Conservation (phyloP, 2,329 filamentous ascomycete genomes). For the Ceratocystis lukuohia region DNA sequence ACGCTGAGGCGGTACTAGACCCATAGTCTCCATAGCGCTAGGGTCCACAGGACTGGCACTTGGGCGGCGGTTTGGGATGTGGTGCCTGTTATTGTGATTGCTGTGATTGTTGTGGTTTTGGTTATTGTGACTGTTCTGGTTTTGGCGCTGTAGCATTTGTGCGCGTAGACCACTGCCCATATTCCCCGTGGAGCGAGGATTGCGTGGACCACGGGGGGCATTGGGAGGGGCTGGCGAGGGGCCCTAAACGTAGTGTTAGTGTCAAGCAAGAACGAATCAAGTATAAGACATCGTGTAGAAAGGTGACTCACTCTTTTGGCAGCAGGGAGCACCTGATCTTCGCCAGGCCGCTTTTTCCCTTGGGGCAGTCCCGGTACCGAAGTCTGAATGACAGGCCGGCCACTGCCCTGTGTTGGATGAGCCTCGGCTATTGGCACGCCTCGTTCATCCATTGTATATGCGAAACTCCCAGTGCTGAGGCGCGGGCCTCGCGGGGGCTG, state of each 20-base stretch:
- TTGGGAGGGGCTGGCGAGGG: constrained; percentile 1
- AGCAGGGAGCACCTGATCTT: constrained; percentile 26
- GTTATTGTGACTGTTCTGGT: not conserved
- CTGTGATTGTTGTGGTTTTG: not conserved
- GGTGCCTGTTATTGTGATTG: not conserved
- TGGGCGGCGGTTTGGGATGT: not conserved
- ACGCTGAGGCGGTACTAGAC: constrained; percentile 34
- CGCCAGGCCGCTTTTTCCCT: constrained; percentile 33
- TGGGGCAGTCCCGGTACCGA: constrained; percentile 23
- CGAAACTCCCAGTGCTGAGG: not conserved
- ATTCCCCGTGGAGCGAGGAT: not conserved
- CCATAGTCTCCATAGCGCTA: constrained; percentile 40
- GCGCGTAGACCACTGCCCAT: constrained; percentile 20
- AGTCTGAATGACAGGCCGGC: constrained; percentile 31
- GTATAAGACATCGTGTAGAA: not conserved
- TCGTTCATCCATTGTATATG: constrained; percentile 18
- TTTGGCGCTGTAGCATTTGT: constrained; percentile 25
- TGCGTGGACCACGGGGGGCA: constrained; percentile 6
- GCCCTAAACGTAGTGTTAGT: not conserved
- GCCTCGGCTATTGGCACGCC: constrained; percentile 16
- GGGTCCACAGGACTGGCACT: constrained; percentile 29
- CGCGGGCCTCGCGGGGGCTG: constrained; percentile 6
- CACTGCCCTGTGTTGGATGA: constrained; percentile 23
- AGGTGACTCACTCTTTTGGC: constrained; percentile 32
- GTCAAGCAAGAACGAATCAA: not conserved